These are phyloP conservation scores for Eucalyptus viminalis DNA, from an alignment of 345 rosid genomes.

Conservation along the genomic window DNA sequence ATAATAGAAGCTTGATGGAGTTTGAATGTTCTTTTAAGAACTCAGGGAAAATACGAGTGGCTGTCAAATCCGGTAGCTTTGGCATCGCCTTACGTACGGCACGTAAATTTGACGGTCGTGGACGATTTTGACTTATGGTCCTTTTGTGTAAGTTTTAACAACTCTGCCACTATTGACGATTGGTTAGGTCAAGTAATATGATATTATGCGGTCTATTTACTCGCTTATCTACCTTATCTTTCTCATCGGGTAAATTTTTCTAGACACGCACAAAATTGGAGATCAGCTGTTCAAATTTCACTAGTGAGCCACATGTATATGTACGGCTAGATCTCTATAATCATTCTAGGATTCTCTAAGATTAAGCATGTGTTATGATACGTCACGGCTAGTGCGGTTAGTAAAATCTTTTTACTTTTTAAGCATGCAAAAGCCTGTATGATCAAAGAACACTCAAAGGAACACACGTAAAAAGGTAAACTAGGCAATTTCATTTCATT, in stretches of 20 bases:
- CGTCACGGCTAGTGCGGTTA: accelerated
- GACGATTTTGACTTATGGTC: not conserved
- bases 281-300: not conserved
- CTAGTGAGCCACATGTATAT: not conserved
- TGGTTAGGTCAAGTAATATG: not conserved
- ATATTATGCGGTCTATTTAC: not conserved
- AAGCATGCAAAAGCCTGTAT: accelerated
- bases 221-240: not conserved
- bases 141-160: not conserved
- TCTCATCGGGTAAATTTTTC: not conserved
- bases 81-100: not conserved
- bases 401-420: too few species aligned
- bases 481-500: too few species aligned
- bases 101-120: not conserved
- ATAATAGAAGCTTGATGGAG: not conserved
- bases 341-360: not conserved
- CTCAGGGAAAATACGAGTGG: not conserved
- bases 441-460: too few species aligned
- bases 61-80: not conserved
- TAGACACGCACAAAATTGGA: not conserved
- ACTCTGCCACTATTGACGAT: not conserved
- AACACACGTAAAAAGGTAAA: too few species aligned
- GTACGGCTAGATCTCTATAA: not conserved
- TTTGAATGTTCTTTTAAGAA: not conserved
- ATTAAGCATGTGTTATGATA: not conserved